Percentiles rank a stretch among this genome's conserved stretches.
Conservation (phyloP, 371 early-diverging fungal genomes). For the Rhizomucor miehei region DNA sequence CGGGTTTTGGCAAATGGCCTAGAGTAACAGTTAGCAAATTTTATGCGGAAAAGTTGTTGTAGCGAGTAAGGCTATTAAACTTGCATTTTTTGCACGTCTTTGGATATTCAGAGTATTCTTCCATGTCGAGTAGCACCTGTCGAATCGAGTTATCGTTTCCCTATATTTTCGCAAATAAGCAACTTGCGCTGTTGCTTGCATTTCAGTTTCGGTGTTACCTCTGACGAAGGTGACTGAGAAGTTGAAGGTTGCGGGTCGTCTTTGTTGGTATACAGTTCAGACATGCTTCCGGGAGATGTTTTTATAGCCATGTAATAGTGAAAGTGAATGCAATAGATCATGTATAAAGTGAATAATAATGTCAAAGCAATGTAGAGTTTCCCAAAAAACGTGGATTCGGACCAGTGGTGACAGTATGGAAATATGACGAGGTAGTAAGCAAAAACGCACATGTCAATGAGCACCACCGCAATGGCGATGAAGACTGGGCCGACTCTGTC, state of each 20-base stretch:
- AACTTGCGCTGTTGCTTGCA: not conserved
- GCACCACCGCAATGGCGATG: slow-evolving; percentile 46
- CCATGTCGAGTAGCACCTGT: slow-evolving; percentile 43
- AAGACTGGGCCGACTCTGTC: slow-evolving; percentile 54
- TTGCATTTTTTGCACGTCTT: slow-evolving; percentile 54
- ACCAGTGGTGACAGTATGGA: slow-evolving; percentile 39
- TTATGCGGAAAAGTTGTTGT: not conserved
- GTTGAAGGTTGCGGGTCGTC: slow-evolving; percentile 8
- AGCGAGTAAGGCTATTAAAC: not conserved
- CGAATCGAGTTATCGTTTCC: slow-evolving; percentile 16
- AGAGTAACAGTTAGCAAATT: not conserved
- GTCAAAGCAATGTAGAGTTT: slow-evolving; percentile 26
- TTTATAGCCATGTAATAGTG: slow-evolving; percentile 61
- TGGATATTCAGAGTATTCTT: slow-evolving; percentile 44
- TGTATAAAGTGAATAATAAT: slow-evolving; percentile 41
- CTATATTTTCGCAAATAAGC: too few relatives aligned
- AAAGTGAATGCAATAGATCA: slow-evolving; percentile 54
- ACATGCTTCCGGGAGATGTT: slow-evolving; percentile 50
- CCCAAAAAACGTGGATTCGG: slow-evolving; percentile 21
- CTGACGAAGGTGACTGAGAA: slow-evolving; percentile 3
- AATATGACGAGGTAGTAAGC: slow-evolving; percentile 49
- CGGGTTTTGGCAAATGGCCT: slow-evolving; percentile 78
- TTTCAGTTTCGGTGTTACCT: slow-evolving; percentile 9
- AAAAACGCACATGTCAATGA: slow-evolving; percentile 48
- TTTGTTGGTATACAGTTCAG: slow-evolving; percentile 13